A percentile compares a stretch with the other conserved stretches of the same genome.
Conservation (phyloP, 495 filamentous ascomycete genomes). For the Talaromyces liani region DNA sequence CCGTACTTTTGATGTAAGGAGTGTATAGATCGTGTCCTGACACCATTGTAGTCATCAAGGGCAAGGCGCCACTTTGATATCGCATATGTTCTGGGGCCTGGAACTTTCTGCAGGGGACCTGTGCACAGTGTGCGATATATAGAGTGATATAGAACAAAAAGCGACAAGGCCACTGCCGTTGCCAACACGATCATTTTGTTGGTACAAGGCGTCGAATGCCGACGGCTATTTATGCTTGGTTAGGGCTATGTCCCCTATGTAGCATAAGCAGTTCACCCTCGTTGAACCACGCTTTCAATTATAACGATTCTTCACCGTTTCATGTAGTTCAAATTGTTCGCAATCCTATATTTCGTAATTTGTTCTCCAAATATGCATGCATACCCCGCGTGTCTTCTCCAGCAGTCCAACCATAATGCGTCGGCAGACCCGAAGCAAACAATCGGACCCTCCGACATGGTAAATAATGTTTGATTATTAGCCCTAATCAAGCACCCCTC, state of each 20-base stretch:
- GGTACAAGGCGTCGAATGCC: neutral
- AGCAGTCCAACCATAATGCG: neutral
- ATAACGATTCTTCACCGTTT: neutral
- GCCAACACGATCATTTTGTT: neutral
- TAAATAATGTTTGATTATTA: neutral
- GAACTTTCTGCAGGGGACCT: conserved; percentile 12
- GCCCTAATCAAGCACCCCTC: neutral
- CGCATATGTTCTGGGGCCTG: conserved; percentile 22
- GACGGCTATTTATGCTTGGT: neutral
- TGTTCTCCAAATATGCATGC: neutral
- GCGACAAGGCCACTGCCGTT: neutral
- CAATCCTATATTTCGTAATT: neutral
- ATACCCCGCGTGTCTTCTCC: neutral
- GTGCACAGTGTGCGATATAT: neutral
- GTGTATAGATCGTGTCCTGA: conserved; percentile 21
- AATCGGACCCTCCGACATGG: neutral
- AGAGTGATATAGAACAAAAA: neutral
- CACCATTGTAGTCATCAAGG: conserved; percentile 24
- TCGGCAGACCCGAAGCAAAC: neutral
- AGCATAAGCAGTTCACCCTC: neutral
- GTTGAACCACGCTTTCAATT: neutral
- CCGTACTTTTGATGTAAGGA: conserved; percentile 30
- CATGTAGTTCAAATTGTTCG: neutral
- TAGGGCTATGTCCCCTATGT: neutral
- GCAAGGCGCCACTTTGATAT: conserved; percentile 19